Evolutionary conservation across 208 protist genomes (phyloP), one percentile per base, ranked within the genome.

Genomic region (Crithidia brevicula): DNA sequence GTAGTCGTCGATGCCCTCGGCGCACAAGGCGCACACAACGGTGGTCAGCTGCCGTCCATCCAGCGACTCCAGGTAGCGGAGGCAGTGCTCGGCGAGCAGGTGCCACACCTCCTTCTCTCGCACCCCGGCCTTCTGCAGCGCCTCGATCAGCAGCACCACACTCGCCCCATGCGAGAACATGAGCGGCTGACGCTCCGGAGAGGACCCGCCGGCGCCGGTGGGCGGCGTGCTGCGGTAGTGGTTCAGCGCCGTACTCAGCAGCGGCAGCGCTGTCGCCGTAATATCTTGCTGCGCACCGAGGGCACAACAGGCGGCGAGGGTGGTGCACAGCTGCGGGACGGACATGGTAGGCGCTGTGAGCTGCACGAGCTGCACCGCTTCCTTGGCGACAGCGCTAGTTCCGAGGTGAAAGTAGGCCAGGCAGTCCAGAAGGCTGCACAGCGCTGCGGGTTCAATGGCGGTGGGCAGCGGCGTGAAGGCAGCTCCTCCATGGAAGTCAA

Each of bases 321-420:
- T 91, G 3, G 70, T 74, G 58, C 82, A 81, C 4, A 94, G 69
- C 40, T 88, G 81, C 13, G 69, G 49, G 6, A 68, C 61, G 4
- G 72, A 71, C 91, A 96, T 89, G 9, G 61, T 63, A 9, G 81
- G 77, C 1, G 90, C 57, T 50, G 75, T 79, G 30, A 73, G 70
- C 70, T 72, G 67, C 33, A 86, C 82, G 7, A 93, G 75, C 50
- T 79, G 57, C 52, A 93, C 59, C 7, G 91, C 88, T 45, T 83
- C 88, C 31, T 36, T 43, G 3, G 88, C 81, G 10, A 93, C 76
- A 1, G 73, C 62, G 25, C 66, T 84, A 18, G 80, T 66, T 36
- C 79, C 81, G 20, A 96, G 73, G 23, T 89, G 74, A 57, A 94
- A 93, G 75, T 94, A 88, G 2, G 83, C 88, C 0, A 96, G 61